These are phyloP conservation scores for Tetrahymena malaccensis DNA, from an alignment of 73 alveolate species.

Conservation along the genomic window DNA sequence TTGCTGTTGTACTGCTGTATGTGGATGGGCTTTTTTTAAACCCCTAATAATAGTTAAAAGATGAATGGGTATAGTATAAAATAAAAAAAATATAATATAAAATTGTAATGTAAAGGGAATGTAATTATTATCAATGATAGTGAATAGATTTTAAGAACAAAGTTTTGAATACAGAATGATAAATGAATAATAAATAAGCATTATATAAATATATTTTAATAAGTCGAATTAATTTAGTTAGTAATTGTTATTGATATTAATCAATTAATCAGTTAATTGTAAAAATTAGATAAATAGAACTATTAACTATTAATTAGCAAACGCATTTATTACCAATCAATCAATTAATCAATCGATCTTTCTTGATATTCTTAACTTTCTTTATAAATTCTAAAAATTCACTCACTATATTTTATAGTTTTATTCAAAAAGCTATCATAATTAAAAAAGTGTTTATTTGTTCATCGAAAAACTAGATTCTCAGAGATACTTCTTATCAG, in stretches of 20 bases:
- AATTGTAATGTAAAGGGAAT: too few relatives aligned
- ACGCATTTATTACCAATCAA: background rate
- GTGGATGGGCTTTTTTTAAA: too few relatives aligned
- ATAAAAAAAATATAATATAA: too few relatives aligned
- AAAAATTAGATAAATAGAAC: background rate
- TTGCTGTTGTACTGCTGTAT: too few relatives aligned
- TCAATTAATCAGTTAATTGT: background rate
- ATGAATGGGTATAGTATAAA: too few relatives aligned
- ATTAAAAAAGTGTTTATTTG: background rate
- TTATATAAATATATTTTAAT: too few relatives aligned
- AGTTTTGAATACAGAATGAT: background rate
- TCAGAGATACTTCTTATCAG: constrained; percentile 57
- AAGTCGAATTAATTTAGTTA: background rate
- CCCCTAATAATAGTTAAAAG: too few relatives aligned
- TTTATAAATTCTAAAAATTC: background rate
- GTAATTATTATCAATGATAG: too few relatives aligned
- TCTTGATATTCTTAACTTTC: background rate
- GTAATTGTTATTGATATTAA: too few relatives aligned
- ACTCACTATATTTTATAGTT: background rate
- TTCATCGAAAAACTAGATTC: background rate
- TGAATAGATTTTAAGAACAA: background rate
- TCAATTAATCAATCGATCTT: too few relatives aligned
- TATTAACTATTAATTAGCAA: background rate
- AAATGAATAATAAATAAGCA: background rate
- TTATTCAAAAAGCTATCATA: background rate